Percentiles rank a stretch among this genome's conserved stretches.
Conservation (phyloP, 495 filamentous ascomycete species). For the Daldinia childiae region DNA sequence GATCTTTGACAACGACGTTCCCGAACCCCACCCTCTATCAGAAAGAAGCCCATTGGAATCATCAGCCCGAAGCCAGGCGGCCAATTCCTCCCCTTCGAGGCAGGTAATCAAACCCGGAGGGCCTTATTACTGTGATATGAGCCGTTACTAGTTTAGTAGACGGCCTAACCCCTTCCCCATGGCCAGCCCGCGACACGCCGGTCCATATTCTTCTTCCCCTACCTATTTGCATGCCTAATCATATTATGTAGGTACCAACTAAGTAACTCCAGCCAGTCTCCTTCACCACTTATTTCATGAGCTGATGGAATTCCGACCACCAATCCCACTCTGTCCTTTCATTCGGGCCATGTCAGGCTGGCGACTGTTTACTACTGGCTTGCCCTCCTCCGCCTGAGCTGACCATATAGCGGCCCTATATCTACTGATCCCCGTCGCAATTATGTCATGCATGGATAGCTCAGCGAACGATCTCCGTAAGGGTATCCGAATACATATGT, state of each 20-base stretch:
- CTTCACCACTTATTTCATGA: slow-evolving; percentile 31
- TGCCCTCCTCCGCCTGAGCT: slow-evolving; percentile 22
- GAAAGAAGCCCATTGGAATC: slow-evolving; percentile 28
- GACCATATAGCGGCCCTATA: slow-evolving; percentile 32
- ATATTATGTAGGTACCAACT: slow-evolving; percentile 33
- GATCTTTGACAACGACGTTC: slow-evolving; percentile 18
- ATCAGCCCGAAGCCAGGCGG: slow-evolving; percentile 28
- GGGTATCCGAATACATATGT: slow-evolving; percentile 43
- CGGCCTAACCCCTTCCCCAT: slow-evolving; percentile 39
- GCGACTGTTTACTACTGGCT: slow-evolving; percentile 28
- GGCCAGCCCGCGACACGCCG: slow-evolving; percentile 32
- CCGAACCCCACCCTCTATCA: slow-evolving; percentile 27
- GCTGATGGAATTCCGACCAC: slow-evolving; percentile 34
- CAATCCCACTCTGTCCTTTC: slow-evolving; percentile 22
- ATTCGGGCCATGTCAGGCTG: slow-evolving; percentile 41
- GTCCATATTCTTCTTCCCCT: slow-evolving; percentile 33
- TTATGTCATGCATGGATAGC: slow-evolving; percentile 45
- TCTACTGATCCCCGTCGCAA: slow-evolving; percentile 41
- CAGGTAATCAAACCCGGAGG: slow-evolving; percentile 40
- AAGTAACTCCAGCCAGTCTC: slow-evolving; percentile 24
- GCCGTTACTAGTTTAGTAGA: slow-evolving; percentile 37
- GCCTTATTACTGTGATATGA: slow-evolving; percentile 39
- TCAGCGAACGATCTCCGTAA: slow-evolving; percentile 40
- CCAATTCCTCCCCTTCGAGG: slow-evolving; percentile 35
- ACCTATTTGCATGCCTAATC: slow-evolving; percentile 32